These are phyloP conservation scores for Ilex asprella DNA, from an alignment of 257 asterid genomes.

Conservation along the genomic window DNA sequence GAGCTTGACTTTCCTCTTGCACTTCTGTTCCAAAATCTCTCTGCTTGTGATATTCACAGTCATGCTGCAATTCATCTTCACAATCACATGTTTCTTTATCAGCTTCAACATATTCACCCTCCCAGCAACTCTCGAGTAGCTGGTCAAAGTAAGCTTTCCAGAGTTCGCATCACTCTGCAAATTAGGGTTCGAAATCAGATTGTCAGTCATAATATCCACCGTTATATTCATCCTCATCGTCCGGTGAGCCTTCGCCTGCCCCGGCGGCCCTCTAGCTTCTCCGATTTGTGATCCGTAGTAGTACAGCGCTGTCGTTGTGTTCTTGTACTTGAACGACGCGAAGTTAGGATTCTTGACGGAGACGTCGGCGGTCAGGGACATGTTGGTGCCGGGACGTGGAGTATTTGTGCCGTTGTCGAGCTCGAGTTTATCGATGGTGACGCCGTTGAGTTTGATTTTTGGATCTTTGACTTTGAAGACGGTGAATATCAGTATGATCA, in stretches of 20 bases:
- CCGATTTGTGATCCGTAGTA: slow-evolving; percentile 57
- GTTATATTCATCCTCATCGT: slow-evolving; percentile 70
- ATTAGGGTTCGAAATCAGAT: slow-evolving; percentile 36
- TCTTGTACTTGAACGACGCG: slow-evolving; percentile 53
- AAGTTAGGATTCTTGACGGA: slow-evolving; percentile 73
- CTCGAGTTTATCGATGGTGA: slow-evolving; percentile 30
- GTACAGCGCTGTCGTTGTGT: slow-evolving; percentile 56
- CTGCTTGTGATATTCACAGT: slow-evolving; percentile 41
- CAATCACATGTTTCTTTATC: slow-evolving; percentile 43
- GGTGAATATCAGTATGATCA: slow-evolving; percentile 56
- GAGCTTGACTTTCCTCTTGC: slow-evolving; percentile 49
- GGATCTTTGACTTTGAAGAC: slow-evolving; percentile 61
- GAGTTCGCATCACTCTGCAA: slow-evolving; percentile 36
- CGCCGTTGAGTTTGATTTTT: slow-evolving; percentile 42
- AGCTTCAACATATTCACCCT: slow-evolving; percentile 41
- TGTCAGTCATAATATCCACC: slow-evolving; percentile 52
- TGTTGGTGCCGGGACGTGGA: slow-evolving; percentile 60
- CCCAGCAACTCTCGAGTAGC: slow-evolving; percentile 59
- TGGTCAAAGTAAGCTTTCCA: slow-evolving; percentile 44
- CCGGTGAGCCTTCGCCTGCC: slow-evolving; percentile 59
- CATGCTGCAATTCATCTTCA: slow-evolving; percentile 69
- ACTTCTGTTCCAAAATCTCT: slow-evolving; percentile 48
- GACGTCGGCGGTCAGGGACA: slow-evolving; percentile 60
- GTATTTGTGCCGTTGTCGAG: slow-evolving; percentile 25
- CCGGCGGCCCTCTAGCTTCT: slow-evolving; percentile 75